Conservation (phyloP, 2,329 filamentous ascomycete genomes). For the Trichoderma breve region DNA sequence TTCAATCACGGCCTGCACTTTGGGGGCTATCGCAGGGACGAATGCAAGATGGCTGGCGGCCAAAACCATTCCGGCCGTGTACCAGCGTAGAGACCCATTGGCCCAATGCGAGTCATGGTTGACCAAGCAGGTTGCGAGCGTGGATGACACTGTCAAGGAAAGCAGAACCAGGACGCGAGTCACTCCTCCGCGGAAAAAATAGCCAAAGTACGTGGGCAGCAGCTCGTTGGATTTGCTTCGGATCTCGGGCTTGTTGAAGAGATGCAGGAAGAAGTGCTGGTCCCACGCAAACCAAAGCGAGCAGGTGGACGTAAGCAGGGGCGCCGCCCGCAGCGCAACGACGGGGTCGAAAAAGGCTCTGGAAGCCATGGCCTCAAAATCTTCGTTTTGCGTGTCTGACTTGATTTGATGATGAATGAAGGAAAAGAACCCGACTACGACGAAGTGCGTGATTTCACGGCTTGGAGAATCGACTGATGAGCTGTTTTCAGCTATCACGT, state of each 20-base stretch:
- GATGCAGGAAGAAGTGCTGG: constrained; percentile 43
- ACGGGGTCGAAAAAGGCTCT: constrained; percentile 2
- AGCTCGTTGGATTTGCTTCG: constrained; percentile 26
- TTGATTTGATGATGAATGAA: not conserved
- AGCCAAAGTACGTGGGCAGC: constrained; percentile 41
- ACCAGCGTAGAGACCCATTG: constrained; percentile 34
- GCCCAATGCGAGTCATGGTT: constrained; percentile 22
- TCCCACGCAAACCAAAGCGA: constrained; percentile 46
- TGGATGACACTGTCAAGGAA: constrained; percentile 31
- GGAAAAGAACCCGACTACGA: not conserved
- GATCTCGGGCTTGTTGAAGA: constrained; percentile 34
- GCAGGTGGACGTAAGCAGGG: constrained; percentile 47
- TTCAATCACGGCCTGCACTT: constrained; percentile 33
- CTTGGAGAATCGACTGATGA: not conserved
- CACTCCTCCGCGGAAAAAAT: constrained; percentile 40
- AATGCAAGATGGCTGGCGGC: constrained; percentile 35
- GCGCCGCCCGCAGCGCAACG: constrained; percentile 39
- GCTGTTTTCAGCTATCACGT: not conserved
- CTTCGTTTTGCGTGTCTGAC: not conserved
- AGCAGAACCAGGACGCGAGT: constrained; percentile 36
- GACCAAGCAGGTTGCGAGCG: not conserved
- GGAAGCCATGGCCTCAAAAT: not conserved
- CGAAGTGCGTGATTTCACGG: not conserved
- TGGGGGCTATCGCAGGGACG: constrained; percentile 35
- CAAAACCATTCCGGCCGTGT: constrained; percentile 32